Conservation (phyloP, 768 basidiomycete species). For the Roridomyces roridus region DNA sequence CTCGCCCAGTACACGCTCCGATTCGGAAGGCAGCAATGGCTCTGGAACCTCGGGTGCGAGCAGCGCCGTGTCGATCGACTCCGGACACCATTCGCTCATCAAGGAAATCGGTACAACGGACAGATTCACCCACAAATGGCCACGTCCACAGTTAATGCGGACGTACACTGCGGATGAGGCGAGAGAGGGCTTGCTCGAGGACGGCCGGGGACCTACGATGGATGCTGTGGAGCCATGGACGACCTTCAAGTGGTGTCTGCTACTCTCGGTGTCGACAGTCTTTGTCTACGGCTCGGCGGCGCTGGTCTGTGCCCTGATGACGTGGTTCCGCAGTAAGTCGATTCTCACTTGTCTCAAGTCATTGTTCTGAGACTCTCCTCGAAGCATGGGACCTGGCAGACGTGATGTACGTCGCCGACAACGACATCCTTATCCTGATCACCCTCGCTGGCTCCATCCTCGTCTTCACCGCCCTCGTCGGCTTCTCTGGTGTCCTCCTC, state of each 20-base stretch:
- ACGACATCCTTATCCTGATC: conserved; percentile 59
- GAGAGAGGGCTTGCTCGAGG: conserved; percentile 30
- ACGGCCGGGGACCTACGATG: conserved; percentile 42
- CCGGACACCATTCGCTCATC: conserved; percentile 36
- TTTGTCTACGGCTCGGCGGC: conserved; percentile 60
- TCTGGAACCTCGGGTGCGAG: conserved; percentile 14
- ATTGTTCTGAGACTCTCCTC: conserved; percentile 6
- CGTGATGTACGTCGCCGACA: conserved; percentile 66
- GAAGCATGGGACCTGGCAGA: conserved; percentile 68
- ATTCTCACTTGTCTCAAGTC: background rate
- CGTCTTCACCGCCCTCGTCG: conserved; percentile 64
- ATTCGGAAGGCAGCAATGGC: conserved; percentile 21
- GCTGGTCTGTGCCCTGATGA: conserved; percentile 57
- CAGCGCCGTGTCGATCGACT: conserved; percentile 28
- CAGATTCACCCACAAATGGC: conserved; percentile 61
- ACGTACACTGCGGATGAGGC: background rate
- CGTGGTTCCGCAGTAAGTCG: conserved; percentile 63
- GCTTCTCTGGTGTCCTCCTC: conserved; percentile 64
- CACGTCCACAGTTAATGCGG: conserved; percentile 42
- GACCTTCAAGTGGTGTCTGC: conserved; percentile 63
- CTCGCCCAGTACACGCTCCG: conserved; percentile 20
- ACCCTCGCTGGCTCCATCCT: conserved; percentile 63
- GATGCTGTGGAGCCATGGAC: conserved; percentile 59
- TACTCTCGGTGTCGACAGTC: conserved; percentile 60
- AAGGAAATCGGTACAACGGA: conserved; percentile 40